Base-by-base conservation (phyloP, 1,284 basidiomycete species). In the Schizophyllum commune region DNA sequence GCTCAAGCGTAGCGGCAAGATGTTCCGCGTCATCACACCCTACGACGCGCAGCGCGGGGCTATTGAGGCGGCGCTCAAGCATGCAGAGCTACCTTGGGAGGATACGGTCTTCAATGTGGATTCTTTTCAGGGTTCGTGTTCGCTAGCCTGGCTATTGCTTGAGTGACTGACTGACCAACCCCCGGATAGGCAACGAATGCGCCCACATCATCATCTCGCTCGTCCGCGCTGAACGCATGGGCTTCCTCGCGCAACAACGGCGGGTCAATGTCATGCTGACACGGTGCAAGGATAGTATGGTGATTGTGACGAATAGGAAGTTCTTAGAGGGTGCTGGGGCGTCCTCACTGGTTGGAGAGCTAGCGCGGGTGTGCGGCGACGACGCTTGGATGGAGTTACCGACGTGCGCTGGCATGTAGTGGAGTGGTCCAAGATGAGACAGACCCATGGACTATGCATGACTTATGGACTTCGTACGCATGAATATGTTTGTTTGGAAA, bases 241-340 rank as follows among this genome's bases (percentile, higher is more conserved):
- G 84, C 1, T 87, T 86, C 65, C 68, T 86, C 20, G 65, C 59
- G 6, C 79, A 78, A 58, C n/a, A 69, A 13, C 71, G 79, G 4
- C 79, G 87, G 1, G 79, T 80, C 15, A 89, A 89, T 70, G 87
- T 89, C 52, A 87, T 90, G 85, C 72, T 89, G 55, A 82, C 82
- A 1, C 77, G 85, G 13, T 86, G 83, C 71, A 83, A 82, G 70
- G 66, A 69, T 52, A 75, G 77, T 54, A 83, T 88, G 82, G 73
- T 77, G 60, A 77, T 88, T 64, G 77, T 78, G 60, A 76, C 82
- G 4, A 82, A 71, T 60, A 73, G 76, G 56, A 65, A 68, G 5
- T 87, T 86, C 66, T 66, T 86, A 0, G 67, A 68, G n/a, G 71
- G 71, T 5, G 62, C 61, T 55, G 82, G 75, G 33, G 66, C 71